These are phyloP conservation scores for Moringa oleifera DNA, from an alignment of 345 rosid genomes.

Conservation along the genomic window DNA sequence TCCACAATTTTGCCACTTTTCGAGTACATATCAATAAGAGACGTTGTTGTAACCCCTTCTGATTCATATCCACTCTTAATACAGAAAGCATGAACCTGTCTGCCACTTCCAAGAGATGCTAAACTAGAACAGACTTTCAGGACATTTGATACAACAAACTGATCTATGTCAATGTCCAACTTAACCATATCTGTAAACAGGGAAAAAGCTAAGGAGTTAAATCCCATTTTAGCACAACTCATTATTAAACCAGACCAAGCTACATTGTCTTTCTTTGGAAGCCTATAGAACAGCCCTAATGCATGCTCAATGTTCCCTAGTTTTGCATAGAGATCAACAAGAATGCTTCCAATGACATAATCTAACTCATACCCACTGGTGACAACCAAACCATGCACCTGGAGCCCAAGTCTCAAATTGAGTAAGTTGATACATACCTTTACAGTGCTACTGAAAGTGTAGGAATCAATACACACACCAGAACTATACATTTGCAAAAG, in stretches of 20 bases:
- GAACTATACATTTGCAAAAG: constrained; percentile 35
- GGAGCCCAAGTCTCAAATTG: constrained; percentile 44
- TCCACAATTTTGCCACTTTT: constrained; percentile 67
- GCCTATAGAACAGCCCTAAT: constrained; percentile 33
- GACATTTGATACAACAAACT: constrained; percentile 45
- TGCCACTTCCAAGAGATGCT: constrained; percentile 49
- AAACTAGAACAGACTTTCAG: constrained; percentile 58
- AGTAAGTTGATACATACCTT: constrained; percentile 54
- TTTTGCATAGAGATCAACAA: constrained; percentile 50
- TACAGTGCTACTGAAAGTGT: constrained; percentile 53
- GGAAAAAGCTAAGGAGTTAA: constrained; percentile 33
- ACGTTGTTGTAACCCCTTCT: constrained; percentile 42
- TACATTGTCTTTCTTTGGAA: constrained; percentile 50
- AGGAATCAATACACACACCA: constrained; percentile 44
- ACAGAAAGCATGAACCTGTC: constrained; percentile 56
- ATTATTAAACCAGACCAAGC: constrained; percentile 60
- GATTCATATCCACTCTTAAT: constrained; percentile 48
- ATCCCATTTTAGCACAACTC: constrained; percentile 46
- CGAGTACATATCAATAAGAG: constrained; percentile 52
- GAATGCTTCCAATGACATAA: constrained; percentile 55
- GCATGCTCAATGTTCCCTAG: constrained; percentile 39
- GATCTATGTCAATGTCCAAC: constrained; percentile 36
- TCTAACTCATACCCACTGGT: constrained; percentile 51
- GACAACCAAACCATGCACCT: constrained; percentile 57
- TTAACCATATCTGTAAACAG: constrained; percentile 45